Evolutionary conservation across 1,139 yeast genomes (phyloP).

Genomic region (Pichia sp.): DNA sequence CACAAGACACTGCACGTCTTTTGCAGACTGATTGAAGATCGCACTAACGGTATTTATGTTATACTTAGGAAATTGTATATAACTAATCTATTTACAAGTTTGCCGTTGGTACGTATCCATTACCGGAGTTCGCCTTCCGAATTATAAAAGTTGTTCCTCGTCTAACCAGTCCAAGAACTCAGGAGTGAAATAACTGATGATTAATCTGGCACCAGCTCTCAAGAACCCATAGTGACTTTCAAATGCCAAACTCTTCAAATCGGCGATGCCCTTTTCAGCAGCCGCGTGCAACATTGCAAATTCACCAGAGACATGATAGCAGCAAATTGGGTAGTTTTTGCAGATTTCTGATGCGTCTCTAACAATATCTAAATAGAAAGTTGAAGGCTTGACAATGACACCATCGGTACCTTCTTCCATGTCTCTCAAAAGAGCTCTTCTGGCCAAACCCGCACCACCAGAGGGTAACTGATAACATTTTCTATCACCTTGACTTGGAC

Average conservation of each 20-base stretch:
- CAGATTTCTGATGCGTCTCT: constrained; percentile 82
- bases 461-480: constrained; percentile 90
- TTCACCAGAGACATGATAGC: constrained; percentile 96
- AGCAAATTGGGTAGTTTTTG: constrained; percentile 80
- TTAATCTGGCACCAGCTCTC: constrained; percentile 92
- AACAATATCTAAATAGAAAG: constrained; percentile 87
- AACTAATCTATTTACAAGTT: no score
- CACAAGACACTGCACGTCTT: constrained; percentile 1
- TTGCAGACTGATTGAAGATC: no score
- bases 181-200: constrained; percentile 91
- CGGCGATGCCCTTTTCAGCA: constrained; percentile 91
- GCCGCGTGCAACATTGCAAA: constrained; percentile 98
- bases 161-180: constrained; percentile 91
- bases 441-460: constrained; percentile 88
- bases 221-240: constrained; percentile 88
- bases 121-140: no score
- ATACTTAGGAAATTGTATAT: no score
- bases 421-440: constrained; percentile 83
- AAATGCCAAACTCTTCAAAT: constrained; percentile 80
- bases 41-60: no score
- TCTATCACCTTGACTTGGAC: constrained; percentile 88
- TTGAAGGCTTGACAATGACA: constrained; percentile 92
- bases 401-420: constrained; percentile 94
- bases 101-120: no score
- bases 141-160: constrained; percentile 12